Conservation (phyloP, 2,329 filamentous ascomycete genomes). For the Penicillium psychrosexuale region DNA sequence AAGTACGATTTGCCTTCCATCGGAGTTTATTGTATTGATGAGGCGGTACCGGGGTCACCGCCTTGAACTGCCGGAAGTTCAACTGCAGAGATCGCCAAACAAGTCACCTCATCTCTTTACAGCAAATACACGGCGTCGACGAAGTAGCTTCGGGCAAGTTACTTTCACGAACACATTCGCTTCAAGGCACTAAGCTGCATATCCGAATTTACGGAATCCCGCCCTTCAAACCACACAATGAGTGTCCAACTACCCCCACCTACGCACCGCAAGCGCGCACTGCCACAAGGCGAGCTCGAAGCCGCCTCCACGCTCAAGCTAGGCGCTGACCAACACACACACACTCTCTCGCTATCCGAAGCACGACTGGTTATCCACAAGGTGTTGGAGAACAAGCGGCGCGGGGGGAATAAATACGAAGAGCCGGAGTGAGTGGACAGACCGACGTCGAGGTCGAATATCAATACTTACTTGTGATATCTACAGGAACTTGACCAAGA, state of each 20-base stretch:
- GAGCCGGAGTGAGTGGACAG: conserved; percentile 69
- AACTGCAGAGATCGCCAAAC: conserved; percentile 16
- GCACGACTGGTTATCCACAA: conserved; percentile 89
- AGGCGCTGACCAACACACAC: conserved; percentile 89
- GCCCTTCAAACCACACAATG: conserved; percentile 19
- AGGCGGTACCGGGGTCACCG: conserved; percentile 18
- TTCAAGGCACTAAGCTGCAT: not conserved
- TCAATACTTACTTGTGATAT: not conserved
- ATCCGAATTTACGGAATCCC: not conserved
- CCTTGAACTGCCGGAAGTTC: conserved; percentile 18
- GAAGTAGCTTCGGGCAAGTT: not conserved
- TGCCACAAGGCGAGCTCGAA: conserved; percentile 69
- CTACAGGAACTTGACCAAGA: conserved; percentile 69
- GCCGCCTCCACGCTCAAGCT: conserved; percentile 76
- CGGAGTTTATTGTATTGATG: not conserved
- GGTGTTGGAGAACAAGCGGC: conserved; percentile 74
- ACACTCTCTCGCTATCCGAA: conserved; percentile 88
- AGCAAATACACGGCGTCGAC: not conserved
- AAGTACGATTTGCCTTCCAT: not conserved
- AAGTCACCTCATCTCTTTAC: not conserved
- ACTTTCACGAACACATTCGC: not conserved
- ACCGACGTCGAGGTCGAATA: not conserved
- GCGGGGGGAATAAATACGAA: conserved; percentile 76
- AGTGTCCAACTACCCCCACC: conserved; percentile 36
- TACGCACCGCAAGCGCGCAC: conserved; percentile 42